These are phyloP conservation scores for Sclerotinia trifoliorum DNA, from an alignment of 2,329 filamentous ascomycete genomes.

Conservation along the genomic window DNA sequence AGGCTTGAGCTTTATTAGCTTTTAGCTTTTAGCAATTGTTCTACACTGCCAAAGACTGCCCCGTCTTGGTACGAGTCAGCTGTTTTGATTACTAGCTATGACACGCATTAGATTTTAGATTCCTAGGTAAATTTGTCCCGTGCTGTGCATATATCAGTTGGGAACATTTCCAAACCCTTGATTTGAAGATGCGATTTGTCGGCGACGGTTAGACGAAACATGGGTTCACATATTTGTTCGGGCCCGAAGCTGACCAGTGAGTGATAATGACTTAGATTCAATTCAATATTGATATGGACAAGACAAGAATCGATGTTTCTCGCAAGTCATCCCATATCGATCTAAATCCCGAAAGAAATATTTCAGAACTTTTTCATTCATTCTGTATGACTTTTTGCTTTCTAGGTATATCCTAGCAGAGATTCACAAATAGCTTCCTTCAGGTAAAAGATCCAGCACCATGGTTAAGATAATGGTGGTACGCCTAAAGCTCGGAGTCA, in stretches of 20 bases:
- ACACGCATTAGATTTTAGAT: constrained; percentile 1
- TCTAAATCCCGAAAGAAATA: not conserved
- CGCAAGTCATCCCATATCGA: constrained; percentile 1
- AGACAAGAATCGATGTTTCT: not conserved
- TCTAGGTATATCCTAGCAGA: not conserved
- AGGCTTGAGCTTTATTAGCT: not conserved
- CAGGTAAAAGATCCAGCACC: not conserved
- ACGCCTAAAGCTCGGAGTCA: constrained; percentile 1
- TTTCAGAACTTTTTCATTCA: not conserved
- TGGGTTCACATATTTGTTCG: not conserved
- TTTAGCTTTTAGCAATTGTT: too few species aligned
- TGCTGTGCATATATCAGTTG: not conserved
- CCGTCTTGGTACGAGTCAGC: not conserved
- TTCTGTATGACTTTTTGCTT: not conserved
- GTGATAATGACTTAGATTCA: not conserved
- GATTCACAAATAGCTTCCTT: not conserved
- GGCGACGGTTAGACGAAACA: not conserved
- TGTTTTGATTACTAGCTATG: not conserved
- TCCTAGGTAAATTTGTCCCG: not conserved
- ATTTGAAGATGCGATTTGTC: constrained; percentile 12
- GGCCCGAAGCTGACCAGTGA: not conserved
- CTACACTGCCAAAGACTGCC: too few species aligned
- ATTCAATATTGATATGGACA: constrained; percentile 1
- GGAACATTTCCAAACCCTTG: not conserved
- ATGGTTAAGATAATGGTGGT: not conserved